These are phyloP conservation scores for Achaetomiella virescens DNA, from an alignment of 495 filamentous ascomycete species.

Conservation along the genomic window DNA sequence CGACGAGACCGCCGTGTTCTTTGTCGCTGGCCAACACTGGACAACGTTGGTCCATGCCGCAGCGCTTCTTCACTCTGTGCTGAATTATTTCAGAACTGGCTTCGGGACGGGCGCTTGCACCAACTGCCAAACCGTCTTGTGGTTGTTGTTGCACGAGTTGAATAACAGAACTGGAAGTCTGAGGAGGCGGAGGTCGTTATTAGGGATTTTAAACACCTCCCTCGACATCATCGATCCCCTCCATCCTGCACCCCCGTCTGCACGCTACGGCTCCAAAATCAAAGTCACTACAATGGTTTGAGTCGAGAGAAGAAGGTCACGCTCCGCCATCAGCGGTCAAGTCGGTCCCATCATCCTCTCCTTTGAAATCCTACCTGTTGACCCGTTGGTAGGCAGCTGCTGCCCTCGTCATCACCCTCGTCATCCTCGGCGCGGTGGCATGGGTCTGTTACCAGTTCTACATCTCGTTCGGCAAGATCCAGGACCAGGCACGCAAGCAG, in stretches of 20 bases:
- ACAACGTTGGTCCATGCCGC: background rate
- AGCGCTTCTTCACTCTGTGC: background rate
- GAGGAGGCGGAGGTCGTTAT: too few species aligned
- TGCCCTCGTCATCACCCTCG: slow-evolving; percentile 71
- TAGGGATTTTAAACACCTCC: too few species aligned
- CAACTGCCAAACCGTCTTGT: too few species aligned
- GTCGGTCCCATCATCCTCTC: background rate
- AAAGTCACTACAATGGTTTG: too few species aligned
- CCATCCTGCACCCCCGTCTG: too few species aligned
- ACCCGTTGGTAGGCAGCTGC: slow-evolving; percentile 44
- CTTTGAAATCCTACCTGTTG: background rate
- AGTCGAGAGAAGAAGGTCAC: too few species aligned
- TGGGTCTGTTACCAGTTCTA: slow-evolving; percentile 71
- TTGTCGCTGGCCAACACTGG: background rate
- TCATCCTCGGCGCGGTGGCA: slow-evolving; percentile 54
- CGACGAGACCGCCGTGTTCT: background rate
- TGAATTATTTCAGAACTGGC: background rate
- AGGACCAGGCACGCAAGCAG: slow-evolving; percentile 58
- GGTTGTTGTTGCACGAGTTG: too few species aligned
- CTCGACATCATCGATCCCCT: too few species aligned
- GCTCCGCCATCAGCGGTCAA: slow-evolving; percentile 6
- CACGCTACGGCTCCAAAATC: too few species aligned
- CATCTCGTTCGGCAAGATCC: slow-evolving; percentile 60
- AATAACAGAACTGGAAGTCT: too few species aligned
- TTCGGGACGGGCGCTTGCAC: background rate